A percentile compares a stretch with the other conserved stretches of the same genome.
Evolutionary conservation across 1,284 basidiomycete genomes (phyloP).

Genomic region (Cutaneotrichosporon arboriforme): DNA sequence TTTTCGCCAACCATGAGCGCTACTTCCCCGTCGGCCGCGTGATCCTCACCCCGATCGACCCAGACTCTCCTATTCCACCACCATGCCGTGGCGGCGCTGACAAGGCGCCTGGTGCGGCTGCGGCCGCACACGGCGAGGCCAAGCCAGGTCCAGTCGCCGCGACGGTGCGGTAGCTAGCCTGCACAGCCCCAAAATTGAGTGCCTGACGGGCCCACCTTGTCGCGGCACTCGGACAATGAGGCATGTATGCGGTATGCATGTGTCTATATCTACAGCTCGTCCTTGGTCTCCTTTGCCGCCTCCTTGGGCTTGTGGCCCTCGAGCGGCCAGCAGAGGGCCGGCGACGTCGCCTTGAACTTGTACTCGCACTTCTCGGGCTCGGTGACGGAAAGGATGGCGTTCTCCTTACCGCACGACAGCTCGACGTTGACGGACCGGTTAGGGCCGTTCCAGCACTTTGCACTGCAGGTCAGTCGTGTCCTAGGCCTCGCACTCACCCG

Average conservation of each 20-base stretch:
- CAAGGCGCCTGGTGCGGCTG: slow-evolving; percentile 51
- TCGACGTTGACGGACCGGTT: slow-evolving; percentile 63
- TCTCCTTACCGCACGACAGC: slow-evolving; percentile 78
- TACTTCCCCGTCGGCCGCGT: slow-evolving; percentile 67
- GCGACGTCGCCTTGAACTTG: slow-evolving; percentile 76
- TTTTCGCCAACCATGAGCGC: slow-evolving; percentile 72
- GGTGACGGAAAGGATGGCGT: slow-evolving; percentile 70
- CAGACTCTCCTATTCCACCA: slow-evolving; percentile 69
- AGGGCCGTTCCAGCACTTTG: slow-evolving; percentile 97
- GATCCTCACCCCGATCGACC: slow-evolving; percentile 61
- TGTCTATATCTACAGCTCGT: slow-evolving; percentile 29
- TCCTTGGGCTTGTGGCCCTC: slow-evolving; percentile 5
- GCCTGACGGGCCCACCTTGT: too few species aligned
- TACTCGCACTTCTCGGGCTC: slow-evolving; percentile 99
- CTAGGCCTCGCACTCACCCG: slow-evolving; percentile 50
- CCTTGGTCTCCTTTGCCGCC: slow-evolving; percentile 17
- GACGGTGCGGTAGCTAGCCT: slow-evolving; percentile 84
- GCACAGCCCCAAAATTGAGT: too few species aligned
- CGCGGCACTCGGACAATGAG: background rate
- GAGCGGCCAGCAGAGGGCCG: slow-evolving; percentile 77
- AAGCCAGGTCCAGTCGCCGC: slow-evolving; percentile 57
- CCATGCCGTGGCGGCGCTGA: slow-evolving; percentile 68
- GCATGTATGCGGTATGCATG: background rate
- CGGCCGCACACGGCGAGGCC: background rate
- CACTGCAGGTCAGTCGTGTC: slow-evolving; percentile 30